Evolutionary conservation across 2,329 filamentous ascomycete genomes (phyloP), one percentile per base, ranked within the genome.

Genomic region (Ophiostoma angusticollis): DNA sequence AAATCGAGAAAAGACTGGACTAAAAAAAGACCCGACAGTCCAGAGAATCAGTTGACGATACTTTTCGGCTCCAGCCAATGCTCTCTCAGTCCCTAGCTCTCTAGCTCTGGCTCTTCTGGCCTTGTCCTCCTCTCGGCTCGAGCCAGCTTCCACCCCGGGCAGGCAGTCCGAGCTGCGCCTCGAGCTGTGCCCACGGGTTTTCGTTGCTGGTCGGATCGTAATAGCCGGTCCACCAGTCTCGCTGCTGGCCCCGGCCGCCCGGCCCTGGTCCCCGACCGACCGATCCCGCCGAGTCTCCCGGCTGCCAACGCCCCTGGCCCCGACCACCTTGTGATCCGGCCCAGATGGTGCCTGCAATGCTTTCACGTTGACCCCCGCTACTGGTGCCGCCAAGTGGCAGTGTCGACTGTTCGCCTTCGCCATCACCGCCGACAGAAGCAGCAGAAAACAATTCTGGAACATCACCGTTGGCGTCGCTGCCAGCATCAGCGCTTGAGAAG

Each of bases 201-300:
- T 78, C 67, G 49, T 84, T 74, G 45, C 78, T 82, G 42, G 65
- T 68, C 0, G 72, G 70, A 42, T 83, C 71, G 55, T 84, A 86
- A 55, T 82, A 84, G 25, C 67, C 74, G 28, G 68, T 60, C 56
- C 78, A 82, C 63, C 79, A 83, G 1, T 45, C n/a, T 12, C 41
- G 34, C 47, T 39, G 36, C 28, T 39, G 31, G 27, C 40, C 39
- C 18, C 36, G 37, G n/a, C 31, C 25, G 9, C 27, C 6, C 18
- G 17, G 2, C 23, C 35, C 22, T 31, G 28, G 6, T 13, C 36
- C 9, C 21, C 28, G 14, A 27, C 18, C 9, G 12, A 25, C 5
- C 35, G 24, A 11, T 23, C 9, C 19, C 17, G 17, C 6, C 11
- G 21, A 8, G 24, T 21, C 21, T 13, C 6, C 11, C n/a, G 25